Percentiles rank a stretch among this genome's conserved stretches.
These are phyloP conservation scores for Quambalaria eucalypti DNA, from an alignment of 1,284 basidiomycete genomes.

Conservation along the genomic window DNA sequence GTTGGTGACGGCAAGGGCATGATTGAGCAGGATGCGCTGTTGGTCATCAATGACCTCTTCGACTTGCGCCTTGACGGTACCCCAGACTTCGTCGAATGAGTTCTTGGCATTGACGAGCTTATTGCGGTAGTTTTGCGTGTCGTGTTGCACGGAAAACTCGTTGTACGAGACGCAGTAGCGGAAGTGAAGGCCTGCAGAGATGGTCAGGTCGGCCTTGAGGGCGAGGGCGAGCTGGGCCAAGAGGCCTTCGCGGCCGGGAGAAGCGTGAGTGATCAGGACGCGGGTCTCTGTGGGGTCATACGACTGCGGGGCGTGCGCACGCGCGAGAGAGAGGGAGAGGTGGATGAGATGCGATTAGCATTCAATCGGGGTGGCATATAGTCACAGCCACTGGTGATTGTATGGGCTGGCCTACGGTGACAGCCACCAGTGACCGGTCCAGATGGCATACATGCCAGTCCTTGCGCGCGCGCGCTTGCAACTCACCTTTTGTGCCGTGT, in stretches of 20 bases:
- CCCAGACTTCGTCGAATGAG: slow-evolving; percentile 82
- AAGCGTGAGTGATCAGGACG: slow-evolving; percentile 81
- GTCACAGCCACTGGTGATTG: too few relatives aligned
- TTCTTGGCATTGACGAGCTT: slow-evolving; percentile 74
- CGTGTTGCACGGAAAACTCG: slow-evolving; percentile 84
- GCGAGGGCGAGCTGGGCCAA: slow-evolving; percentile 81
- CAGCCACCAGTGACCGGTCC: neutral
- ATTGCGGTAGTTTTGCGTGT: slow-evolving; percentile 76
- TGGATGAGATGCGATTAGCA: neutral
- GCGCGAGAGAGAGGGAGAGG: neutral
- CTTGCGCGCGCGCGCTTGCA: neutral
- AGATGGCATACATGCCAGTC: neutral
- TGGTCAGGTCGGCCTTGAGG: slow-evolving; percentile 84
- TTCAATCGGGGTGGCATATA: too few relatives aligned
- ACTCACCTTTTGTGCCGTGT: slow-evolving; percentile 80
- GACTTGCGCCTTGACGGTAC: slow-evolving; percentile 82
- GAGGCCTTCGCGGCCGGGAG: slow-evolving; percentile 84
- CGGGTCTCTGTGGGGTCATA: slow-evolving; percentile 89
- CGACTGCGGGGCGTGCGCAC: slow-evolving; percentile 46
- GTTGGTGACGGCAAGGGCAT: slow-evolving; percentile 76
- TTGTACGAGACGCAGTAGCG: slow-evolving; percentile 93
- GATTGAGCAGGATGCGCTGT: slow-evolving; percentile 78
- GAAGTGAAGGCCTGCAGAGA: slow-evolving; percentile 93
- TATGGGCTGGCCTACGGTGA: too few relatives aligned
- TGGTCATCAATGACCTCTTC: slow-evolving; percentile 83